Base-by-base conservation (phyloP, 495 filamentous ascomycete species). In the Aspergillus sparsus region DNA sequence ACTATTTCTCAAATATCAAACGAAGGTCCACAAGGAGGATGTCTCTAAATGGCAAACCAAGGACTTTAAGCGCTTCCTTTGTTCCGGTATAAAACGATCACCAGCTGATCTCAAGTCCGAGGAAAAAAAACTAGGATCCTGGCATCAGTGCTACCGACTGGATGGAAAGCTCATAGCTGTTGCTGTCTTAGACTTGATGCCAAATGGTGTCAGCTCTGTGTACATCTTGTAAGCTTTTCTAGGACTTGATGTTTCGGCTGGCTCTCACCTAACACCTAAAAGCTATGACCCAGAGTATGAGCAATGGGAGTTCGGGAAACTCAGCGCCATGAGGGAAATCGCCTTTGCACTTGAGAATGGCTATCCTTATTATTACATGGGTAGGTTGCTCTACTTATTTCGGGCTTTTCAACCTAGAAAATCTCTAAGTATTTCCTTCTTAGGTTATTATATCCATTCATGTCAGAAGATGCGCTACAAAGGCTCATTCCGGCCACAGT, bases 131-230 rank as follows among this genome's bases (percentile, higher is more conserved):
- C 75, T 95, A 3, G 94, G 94, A 7, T 93, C 90, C n/a, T 97
- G 86, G 74, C 94, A 98, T 69, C 93, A 97, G 71, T 94, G 90
- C 75, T 97, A 98, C 73, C 84, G 94, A 33, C 77, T 98, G 27
- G 92, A 97, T 72, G 94, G 92, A 15, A 82, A 86, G 54, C 82
- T 98, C 36, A 85, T 98, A 37, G 94, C 94, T 13, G 83, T 98
- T 55, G 89, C 88, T 2, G 92, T 98, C 9, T 75, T 98, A 35
- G 94, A 98, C 70, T 74, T 98, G 8, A 80, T 97, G 32, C 94
- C 93, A 0, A 79, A 89, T 56, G 87, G 86, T 58, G 91, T 98
- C 34, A 97, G 93, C 74, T 91, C 89, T 16, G 94, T 98, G 37
- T 98, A 98, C 71, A 90, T 97, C 68, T 83, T 97, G 76, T 94